Conservation (phyloP, 2,329 filamentous ascomycete genomes). For the Cercospora sp. region DNA sequence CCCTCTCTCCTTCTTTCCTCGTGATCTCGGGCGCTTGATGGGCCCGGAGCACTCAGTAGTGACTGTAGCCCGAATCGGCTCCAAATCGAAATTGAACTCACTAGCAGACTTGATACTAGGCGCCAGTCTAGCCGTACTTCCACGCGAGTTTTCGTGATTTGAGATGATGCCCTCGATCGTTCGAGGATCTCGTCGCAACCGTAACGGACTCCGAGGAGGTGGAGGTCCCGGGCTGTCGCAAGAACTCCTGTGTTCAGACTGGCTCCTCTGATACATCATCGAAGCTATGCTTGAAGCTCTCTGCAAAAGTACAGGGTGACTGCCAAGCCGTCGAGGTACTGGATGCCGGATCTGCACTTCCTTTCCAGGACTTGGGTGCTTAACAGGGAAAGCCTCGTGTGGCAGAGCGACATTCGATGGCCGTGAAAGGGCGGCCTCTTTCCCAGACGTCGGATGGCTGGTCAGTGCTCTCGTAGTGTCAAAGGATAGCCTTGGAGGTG, state of each 20-base stretch:
- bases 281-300: slow-evolving; percentile 37
- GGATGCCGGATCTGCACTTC: slow-evolving; percentile 36
- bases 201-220: slow-evolving; percentile 38
- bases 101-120: slow-evolving; percentile 34
- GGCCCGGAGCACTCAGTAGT: slow-evolving; percentile 39
- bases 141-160: slow-evolving; percentile 22
- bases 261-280: slow-evolving; percentile 30
- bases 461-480: slow-evolving; percentile 28
- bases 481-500: slow-evolving; percentile 26
- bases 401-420: slow-evolving; percentile 30
- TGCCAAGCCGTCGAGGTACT: slow-evolving; percentile 34
- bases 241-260: slow-evolving; percentile 26
- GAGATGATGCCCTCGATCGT: slow-evolving; percentile 34
- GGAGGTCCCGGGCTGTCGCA: slow-evolving; percentile 36
- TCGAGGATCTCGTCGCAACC: slow-evolving; percentile 31
- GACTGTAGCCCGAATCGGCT: slow-evolving; percentile 33
- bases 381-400: slow-evolving; percentile 35
- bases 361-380: slow-evolving; percentile 29
- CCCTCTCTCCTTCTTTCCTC: slow-evolving; percentile 23
- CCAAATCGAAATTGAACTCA: slow-evolving; percentile 31
- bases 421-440: background rate
- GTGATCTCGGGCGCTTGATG: slow-evolving; percentile 36
- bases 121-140: slow-evolving; percentile 32
- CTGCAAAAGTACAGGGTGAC: slow-evolving; percentile 35
- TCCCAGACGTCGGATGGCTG: slow-evolving; percentile 26